Evolutionary conservation across 2,329 filamentous ascomycete species (phyloP), one percentile per base, ranked within the genome.

Genomic region (Aspergillus oerlinghausenensis): DNA sequence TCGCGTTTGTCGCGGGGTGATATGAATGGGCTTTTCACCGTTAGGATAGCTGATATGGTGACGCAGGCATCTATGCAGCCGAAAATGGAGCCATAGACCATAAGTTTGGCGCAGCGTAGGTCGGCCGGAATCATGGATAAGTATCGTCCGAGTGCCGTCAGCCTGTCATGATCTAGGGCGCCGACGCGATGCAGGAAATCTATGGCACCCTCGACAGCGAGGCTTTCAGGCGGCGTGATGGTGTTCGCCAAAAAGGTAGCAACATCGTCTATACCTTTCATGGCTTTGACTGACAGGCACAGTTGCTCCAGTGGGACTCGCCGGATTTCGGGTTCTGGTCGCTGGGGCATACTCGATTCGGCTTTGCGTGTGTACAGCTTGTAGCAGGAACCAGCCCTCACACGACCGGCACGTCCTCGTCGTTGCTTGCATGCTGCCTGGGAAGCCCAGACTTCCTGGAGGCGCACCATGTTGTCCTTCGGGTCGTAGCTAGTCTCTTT

Each of bases 401-500:
- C 94, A 82, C 94, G 88, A 68, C 94, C 94, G 28, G 94, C 94
- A 78, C 94, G 88, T 69, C 94, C 94, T 54, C 92, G 87, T 40
- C 94, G 86, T 72, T 99, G 94, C 74, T 97, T 96, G 72, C 92
- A 96, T 3, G 94, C 93, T 8, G 94, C 93, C 43, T 86, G 85
- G 1, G 93, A 97, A 0, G 92, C 94, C 92, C 92, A 99, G 0
- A 91, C 92, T 76, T 99, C 94, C 64, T 93, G 89, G 1, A 99
- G 84, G 67, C 90, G 92, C 47, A 95, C 88, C 87, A 97, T 96
- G 70, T 96, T 96, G 70, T 88, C 96, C 60, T 88, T 84, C 0
- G 91, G 85, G 70, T 97, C 94, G 66, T 92, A 97, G 70, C 90
- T 93, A 0, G 92, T 99, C 74, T 99, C 93, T 70, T 99, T 99